Conservation (phyloP, 257 asterid species). For the Solanum chilense region DNA sequence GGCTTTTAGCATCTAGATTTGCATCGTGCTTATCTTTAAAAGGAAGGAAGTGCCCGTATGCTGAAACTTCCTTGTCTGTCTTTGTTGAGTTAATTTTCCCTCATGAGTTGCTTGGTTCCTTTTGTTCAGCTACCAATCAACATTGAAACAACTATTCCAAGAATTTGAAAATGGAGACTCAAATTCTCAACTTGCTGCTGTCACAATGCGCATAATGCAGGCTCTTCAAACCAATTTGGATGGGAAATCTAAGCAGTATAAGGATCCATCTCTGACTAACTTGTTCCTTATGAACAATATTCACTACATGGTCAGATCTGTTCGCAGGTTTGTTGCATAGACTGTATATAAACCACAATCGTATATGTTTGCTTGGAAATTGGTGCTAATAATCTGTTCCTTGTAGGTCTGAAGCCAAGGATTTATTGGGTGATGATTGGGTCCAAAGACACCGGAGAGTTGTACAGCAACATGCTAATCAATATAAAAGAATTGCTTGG, state of each 20-base stretch:
- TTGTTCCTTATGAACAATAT: constrained; percentile 96
- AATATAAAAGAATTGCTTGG: constrained; percentile 94
- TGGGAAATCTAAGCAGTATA: constrained; percentile 96
- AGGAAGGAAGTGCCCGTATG: neutral
- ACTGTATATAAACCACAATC: neutral
- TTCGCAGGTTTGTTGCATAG: constrained; percentile 57
- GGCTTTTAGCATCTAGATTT: neutral
- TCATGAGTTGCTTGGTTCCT: neutral
- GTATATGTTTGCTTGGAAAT: neutral
- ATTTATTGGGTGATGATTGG: constrained; percentile 97
- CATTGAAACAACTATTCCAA: constrained; percentile 86
- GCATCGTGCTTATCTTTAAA: neutral
- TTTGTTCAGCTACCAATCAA: constrained; percentile 76
- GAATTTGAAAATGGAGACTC: constrained; percentile 72
- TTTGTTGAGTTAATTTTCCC: neutral
- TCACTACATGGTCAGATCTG: constrained; percentile 99
- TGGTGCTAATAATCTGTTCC: neutral
- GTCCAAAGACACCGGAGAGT: constrained; percentile 95
- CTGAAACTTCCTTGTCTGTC: neutral
- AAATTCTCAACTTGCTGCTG: constrained; percentile 84
- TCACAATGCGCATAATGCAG: constrained; percentile 96
- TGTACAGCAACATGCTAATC: constrained; percentile 97
- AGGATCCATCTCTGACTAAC: constrained; percentile 72
- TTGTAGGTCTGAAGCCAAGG: constrained; percentile 97
- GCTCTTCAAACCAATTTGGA: constrained; percentile 97